Evolutionary conservation across 2,329 filamentous ascomycete species (phyloP), one percentile per base, ranked within the genome.

Genomic region (Beauveria scarabaeidicola): DNA sequence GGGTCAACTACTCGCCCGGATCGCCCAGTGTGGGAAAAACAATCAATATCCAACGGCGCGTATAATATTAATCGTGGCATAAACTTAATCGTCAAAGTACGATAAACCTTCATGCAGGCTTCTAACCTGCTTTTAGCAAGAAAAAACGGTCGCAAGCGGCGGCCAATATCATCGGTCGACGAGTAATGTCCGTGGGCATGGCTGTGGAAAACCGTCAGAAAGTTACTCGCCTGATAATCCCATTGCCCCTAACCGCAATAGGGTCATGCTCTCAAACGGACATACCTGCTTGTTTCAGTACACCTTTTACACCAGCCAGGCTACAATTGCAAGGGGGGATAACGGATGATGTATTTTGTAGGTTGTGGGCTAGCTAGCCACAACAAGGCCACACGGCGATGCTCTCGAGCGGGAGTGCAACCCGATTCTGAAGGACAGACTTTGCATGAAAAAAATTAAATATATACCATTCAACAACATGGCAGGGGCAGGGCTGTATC

Each of bases 221-320:
- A n/a, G n/a, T n/a, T n/a, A 84, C 65, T 77, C 80, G 2, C 83
- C 83, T 0, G 70, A 72, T n/a, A 78, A 78, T 44, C 78, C 80
- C 9, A 66, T 75, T 46, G 86, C 74, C 68, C 85, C 86, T 73
- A 84, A 86, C 68, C 75, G 83, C 40, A 83, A 86, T 64, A 78
- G 82, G 23, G 86, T 86, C 64, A 79, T 86, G 7, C 74, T 86
- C 11, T 85, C 82, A 23, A 86, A 86, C 63, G 83, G 70, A n/a
- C 81, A 83, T 64, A 76, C 78, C 1, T 80, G 79, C 64, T 71
- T 83, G 23, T 82, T 81, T 62, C 78, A 81, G 60, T 83, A 84
- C 68, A 67, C 71, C 0, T 78, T 83, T 61, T 81, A 9, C 78
- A 84, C 61, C 73, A 84, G 10, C 72, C 72, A 1, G 81, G 81